Evolutionary conservation across 2,329 filamentous ascomycete genomes (phyloP).

Genomic region (Fusarium sp.): DNA sequence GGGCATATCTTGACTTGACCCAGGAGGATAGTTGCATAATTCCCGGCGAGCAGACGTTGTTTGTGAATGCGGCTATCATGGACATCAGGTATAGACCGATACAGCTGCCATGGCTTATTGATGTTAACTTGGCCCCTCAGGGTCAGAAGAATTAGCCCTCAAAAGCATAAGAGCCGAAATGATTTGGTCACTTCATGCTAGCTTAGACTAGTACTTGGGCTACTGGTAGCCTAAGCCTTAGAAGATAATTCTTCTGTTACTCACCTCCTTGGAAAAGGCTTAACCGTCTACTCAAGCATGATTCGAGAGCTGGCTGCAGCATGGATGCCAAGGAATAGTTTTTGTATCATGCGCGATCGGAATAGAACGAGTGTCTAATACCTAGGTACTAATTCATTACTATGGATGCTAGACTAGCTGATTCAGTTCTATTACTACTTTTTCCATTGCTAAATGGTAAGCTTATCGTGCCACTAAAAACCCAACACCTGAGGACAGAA

Average conservation of each 20-base stretch:
- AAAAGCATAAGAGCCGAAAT: neutral
- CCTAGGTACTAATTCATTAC: conserved; percentile 16
- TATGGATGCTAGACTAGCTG: conserved; percentile 10
- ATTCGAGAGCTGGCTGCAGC: neutral
- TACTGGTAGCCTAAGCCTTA: no score
- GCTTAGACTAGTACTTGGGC: no score
- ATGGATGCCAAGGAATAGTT: no score
- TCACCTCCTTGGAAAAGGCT: neutral
- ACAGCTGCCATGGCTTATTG: conserved; percentile 65
- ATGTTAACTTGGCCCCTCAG: conserved; percentile 55
- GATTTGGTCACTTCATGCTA: neutral
- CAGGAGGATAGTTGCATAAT: conserved; percentile 48
- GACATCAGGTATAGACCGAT: conserved; percentile 53
- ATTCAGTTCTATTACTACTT: conserved; percentile 31
- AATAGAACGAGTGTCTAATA: neutral
- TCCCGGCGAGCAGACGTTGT: conserved; percentile 62
- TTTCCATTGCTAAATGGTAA: conserved; percentile 19
- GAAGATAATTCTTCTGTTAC: no score
- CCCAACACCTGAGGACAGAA: neutral
- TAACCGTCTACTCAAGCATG: neutral
- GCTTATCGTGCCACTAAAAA: conserved; percentile 1
- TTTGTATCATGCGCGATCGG: neutral
- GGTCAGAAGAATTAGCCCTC: neutral
- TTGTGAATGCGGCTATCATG: conserved; percentile 69
- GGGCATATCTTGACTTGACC: conserved; percentile 53